Percentiles rank a stretch among this genome's conserved stretches.
These are phyloP conservation scores for Madurella mycetomatis DNA, from an alignment of 2,329 filamentous ascomycete species.

Conservation along the genomic window DNA sequence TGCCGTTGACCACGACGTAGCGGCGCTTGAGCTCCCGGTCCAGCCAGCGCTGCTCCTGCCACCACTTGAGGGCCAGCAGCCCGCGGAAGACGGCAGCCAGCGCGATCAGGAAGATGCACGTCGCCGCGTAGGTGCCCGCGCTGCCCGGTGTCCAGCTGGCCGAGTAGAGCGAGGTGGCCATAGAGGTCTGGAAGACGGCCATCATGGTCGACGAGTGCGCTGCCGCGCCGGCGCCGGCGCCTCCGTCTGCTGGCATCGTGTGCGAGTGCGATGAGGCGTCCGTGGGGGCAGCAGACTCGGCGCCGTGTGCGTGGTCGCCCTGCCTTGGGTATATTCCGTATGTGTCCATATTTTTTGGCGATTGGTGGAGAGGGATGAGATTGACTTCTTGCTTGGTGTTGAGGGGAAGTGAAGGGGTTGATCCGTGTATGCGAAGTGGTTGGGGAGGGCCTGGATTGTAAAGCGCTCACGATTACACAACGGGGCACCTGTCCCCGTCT, in stretches of 20 bases:
- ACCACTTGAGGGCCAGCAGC: conserved; percentile 68
- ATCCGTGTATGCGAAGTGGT: not conserved
- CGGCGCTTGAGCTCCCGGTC: conserved; percentile 68
- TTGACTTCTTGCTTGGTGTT: too few species aligned
- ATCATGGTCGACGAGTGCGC: conserved; percentile 36
- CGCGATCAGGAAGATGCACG: conserved; percentile 84
- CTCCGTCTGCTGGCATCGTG: conserved; percentile 1
- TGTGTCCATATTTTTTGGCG: conserved; percentile 4
- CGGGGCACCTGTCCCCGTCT: not conserved
- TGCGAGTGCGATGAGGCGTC: not conserved
- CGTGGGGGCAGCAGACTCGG: not conserved
- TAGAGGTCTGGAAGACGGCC: conserved; percentile 57
- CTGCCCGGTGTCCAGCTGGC: conserved; percentile 67
- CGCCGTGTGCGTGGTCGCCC: conserved; percentile 4
- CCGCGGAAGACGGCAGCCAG: conserved; percentile 66
- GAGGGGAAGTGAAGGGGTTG: too few species aligned
- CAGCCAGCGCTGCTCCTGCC: conserved; percentile 60
- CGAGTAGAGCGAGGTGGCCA: conserved; percentile 52
- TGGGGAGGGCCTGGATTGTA: not conserved
- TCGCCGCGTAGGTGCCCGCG: conserved; percentile 73
- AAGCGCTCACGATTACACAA: not conserved
- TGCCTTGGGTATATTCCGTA: conserved; percentile 3
- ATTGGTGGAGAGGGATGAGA: not conserved
- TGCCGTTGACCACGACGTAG: conserved; percentile 70
- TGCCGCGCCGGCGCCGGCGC: conserved; percentile 2